Evolutionary conservation across 306 rosid genomes (phyloP).

Genomic region (Cucumis hystrix): DNA sequence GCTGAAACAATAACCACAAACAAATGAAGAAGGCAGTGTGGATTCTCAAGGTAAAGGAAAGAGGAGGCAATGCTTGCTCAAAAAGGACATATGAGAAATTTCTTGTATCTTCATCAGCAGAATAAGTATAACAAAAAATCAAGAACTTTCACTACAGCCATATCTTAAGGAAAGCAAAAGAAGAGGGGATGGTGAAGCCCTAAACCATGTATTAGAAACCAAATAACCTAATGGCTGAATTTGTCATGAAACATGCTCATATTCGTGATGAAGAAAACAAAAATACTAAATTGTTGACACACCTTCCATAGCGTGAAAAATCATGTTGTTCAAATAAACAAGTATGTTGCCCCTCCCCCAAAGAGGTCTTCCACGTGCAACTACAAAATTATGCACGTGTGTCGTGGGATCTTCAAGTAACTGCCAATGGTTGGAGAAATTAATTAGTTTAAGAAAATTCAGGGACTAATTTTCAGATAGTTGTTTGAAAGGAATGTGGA

Average conservation of each 20-base stretch:
- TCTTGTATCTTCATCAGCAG: background rate
- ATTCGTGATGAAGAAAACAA: background rate
- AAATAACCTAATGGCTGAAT: background rate
- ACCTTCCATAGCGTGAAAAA: constrained; percentile 61
- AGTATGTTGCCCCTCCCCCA: constrained; percentile 61
- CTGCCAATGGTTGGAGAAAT: constrained; percentile 25
- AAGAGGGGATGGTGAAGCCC: background rate
- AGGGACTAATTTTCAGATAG: background rate
- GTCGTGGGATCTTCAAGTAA: constrained; percentile 54
- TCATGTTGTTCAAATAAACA: constrained; percentile 59
- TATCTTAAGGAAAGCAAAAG: background rate
- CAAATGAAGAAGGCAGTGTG: background rate
- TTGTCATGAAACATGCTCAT: background rate
- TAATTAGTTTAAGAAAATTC: background rate
- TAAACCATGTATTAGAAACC: background rate
- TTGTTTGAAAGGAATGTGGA: background rate
- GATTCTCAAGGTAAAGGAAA: background rate
- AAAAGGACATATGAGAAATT: background rate
- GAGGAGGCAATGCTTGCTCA: background rate
- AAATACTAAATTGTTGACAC: constrained; percentile 16
- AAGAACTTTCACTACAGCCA: background rate
- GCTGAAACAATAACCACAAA: background rate
- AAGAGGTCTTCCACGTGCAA: constrained; percentile 62
- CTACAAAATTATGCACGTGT: constrained; percentile 40
- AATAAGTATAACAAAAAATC: background rate